A percentile compares a stretch with the other conserved stretches of the same genome.
phyloP scores from a whole-genome alignment of 2,329 filamentous ascomycete species.

The Claviceps capensis region DNA sequence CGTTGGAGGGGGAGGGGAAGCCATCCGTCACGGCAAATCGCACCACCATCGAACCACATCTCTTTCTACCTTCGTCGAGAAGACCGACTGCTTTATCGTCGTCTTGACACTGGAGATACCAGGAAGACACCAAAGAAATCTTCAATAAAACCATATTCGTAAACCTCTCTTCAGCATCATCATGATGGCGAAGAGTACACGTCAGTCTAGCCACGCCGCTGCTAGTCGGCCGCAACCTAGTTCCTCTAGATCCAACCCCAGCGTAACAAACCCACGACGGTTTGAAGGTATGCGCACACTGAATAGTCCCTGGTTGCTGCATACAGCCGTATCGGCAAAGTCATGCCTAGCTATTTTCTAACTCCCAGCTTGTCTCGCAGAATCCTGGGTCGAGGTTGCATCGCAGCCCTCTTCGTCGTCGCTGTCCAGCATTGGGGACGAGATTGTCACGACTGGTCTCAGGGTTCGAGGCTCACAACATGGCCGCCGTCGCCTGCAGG shows the following conservation, averaged over 20 bases:
- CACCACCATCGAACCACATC: not conserved
- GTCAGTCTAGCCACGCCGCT: slow-evolving; percentile 14
- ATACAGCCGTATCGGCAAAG: not conserved
- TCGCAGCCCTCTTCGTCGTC: slow-evolving; percentile 92
- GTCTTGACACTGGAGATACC: not conserved
- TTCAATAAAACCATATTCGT: no score
- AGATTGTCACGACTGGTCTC: slow-evolving; percentile 82
- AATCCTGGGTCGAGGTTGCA: slow-evolving; percentile 92
- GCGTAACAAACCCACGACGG: slow-evolving; percentile 19
- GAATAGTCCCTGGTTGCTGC: not conserved
- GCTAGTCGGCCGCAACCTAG: slow-evolving; percentile 12
- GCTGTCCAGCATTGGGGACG: slow-evolving; percentile 70
- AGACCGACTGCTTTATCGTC: not conserved
- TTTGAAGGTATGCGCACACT: slow-evolving; percentile 20
- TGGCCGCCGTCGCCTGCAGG: slow-evolving; percentile 40
- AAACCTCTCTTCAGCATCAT: not conserved
- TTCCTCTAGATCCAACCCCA: slow-evolving; percentile 17
- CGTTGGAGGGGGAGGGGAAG: not conserved
- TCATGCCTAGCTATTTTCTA: no score
- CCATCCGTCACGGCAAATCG: not conserved
- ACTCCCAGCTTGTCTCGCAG: slow-evolving; percentile 30
- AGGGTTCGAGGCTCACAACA: slow-evolving; percentile 51
- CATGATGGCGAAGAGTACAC: slow-evolving; percentile 19
- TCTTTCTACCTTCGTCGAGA: not conserved
- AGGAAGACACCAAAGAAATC: not conserved